Base-by-base conservation (phyloP, 148 eudicot genomes). In the Simmondsia chinensis region DNA sequence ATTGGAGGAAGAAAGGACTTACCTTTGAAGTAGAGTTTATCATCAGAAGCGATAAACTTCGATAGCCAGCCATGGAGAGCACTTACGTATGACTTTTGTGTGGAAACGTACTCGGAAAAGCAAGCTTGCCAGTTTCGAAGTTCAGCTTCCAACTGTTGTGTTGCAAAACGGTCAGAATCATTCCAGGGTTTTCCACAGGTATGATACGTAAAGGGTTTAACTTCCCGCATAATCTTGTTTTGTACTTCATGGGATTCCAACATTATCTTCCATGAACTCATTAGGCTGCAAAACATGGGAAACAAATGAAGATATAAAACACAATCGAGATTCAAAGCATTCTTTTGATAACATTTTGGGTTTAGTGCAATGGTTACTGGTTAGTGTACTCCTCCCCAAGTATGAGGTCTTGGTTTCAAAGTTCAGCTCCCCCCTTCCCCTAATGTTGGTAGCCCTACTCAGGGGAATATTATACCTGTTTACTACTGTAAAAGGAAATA, bases 201-300 rank as follows among this genome's bases (percentile, higher is more conserved):
- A 8, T 57, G 42, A 59, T 37, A 56, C 13, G 38, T 6, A 30
- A 68, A 71, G 0, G 46, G 35, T 39, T 56, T 61, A 1, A 69
- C 64, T 61, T 63, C 75, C 4, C 17, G 52, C 65, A 75, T 71
- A 5, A 68, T 61, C 29, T 44, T 60, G 27, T 48, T 68, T 30
- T 79, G 86, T 4, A 55, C 33, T 51, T 71, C 60, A 35, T 79
- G 78, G 10, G 55, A 46, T 41, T 71, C 71, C 43, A 52, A 26
- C 78, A 75, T 71, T 11, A 47, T 48, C 36, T 79, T 66, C 86
- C 81, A 79, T 23, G 60, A 61, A 43, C 59, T 59, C 64, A 50
- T 61, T 15, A 79, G 48, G 32, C 86, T 79, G 64, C 54, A 56
- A 19, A 23, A 26, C 34, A 12, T 3, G 33, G 17, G 26, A 28